phyloP scores from a whole-genome alignment of 2,329 filamentous ascomycete genomes.

The Apiospora saccharicola region DNA sequence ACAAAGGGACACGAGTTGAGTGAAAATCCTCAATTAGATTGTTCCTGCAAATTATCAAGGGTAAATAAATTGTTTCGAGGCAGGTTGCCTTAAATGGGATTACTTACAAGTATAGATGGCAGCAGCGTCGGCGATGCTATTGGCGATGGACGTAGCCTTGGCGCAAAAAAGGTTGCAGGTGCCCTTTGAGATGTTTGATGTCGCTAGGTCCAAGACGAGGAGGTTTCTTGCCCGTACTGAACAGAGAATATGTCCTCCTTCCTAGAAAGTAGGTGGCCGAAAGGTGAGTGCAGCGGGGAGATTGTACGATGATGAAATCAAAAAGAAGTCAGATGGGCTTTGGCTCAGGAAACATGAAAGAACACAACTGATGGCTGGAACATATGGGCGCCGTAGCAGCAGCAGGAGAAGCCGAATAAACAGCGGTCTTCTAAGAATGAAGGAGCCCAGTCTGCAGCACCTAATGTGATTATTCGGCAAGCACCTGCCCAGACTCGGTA shows the following conservation, averaged over 20 bases:
- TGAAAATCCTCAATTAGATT: background rate
- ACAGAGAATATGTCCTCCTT: background rate
- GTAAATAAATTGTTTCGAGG: background rate
- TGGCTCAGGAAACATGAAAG: background rate
- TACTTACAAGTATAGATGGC: background rate
- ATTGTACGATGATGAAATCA: background rate
- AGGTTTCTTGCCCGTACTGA: background rate
- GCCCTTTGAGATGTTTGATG: background rate
- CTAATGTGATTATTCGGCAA: background rate
- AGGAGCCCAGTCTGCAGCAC: background rate
- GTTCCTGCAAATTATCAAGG: background rate
- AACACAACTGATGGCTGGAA: background rate
- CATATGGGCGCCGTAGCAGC: background rate
- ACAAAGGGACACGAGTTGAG: background rate
- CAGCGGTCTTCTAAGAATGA: background rate
- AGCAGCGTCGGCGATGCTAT: constrained; percentile 4
- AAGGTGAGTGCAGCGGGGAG: background rate
- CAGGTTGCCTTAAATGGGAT: background rate
- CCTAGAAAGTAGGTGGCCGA: background rate
- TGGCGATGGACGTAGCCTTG: background rate
- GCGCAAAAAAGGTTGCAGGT: background rate
- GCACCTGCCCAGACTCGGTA: background rate
- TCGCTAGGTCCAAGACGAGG: background rate
- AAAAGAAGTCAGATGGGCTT: background rate
- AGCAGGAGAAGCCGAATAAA: background rate